A percentile compares a stretch with the other conserved stretches of the same genome.
Evolutionary conservation across 1,284 basidiomycete genomes (phyloP).

Genomic region (Cystobasidiaceae sp.): DNA sequence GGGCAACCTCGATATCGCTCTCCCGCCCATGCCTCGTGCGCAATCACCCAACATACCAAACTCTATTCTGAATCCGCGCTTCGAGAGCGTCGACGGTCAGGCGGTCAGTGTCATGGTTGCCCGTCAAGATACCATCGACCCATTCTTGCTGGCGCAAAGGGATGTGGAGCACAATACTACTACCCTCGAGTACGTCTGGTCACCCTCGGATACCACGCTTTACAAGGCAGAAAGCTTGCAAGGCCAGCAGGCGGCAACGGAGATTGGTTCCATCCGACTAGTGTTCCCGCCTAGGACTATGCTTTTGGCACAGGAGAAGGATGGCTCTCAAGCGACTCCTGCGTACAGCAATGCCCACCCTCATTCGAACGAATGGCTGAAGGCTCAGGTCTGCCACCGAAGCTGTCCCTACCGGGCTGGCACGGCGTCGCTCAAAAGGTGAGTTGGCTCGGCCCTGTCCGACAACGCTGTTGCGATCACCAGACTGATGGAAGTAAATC

Average conservation of each 20-base stretch:
- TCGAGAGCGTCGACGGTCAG: not conserved
- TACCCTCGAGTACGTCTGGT: slow-evolving; percentile 23
- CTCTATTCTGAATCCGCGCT: not conserved
- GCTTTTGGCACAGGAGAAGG: slow-evolving; percentile 21
- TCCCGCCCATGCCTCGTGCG: slow-evolving; percentile 11
- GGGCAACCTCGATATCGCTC: not conserved
- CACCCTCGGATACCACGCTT: slow-evolving; percentile 4
- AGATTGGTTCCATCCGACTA: slow-evolving; percentile 4
- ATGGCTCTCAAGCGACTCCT: slow-evolving; percentile 12
- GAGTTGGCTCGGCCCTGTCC: too few relatives aligned
- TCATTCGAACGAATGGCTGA: slow-evolving; percentile 28
- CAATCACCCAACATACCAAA: too few relatives aligned
- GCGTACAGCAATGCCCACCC: slow-evolving; percentile 17
- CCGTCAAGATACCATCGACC: slow-evolving; percentile 18
- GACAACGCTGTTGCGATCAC: too few relatives aligned
- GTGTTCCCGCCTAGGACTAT: slow-evolving; percentile 26
- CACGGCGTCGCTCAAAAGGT: slow-evolving; percentile 25
- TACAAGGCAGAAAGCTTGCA: slow-evolving; percentile 8
- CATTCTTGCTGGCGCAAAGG: slow-evolving; percentile 6
- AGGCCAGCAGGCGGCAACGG: not conserved
- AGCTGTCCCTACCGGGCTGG: slow-evolving; percentile 23
- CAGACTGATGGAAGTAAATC: too few relatives aligned
- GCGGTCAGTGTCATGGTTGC: slow-evolving; percentile 1
- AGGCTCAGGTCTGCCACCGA: slow-evolving; percentile 9
- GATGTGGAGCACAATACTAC: slow-evolving; percentile 2